Percentiles rank a stretch among this genome's conserved stretches.
Conservation (phyloP, 805 yeast species). For the Candida xyloterini region DNA sequence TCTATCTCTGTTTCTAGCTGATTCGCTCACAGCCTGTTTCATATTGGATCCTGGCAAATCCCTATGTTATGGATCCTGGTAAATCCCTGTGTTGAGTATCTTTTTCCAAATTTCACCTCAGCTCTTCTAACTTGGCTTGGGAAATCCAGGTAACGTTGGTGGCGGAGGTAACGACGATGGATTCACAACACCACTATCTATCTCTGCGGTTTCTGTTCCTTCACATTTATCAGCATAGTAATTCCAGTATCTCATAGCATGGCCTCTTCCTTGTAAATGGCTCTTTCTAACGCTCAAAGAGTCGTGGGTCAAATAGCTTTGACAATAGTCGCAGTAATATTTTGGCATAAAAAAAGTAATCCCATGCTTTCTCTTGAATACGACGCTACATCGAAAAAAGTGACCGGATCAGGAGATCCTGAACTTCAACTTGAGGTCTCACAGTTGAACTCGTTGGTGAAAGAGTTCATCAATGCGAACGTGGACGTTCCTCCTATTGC, state of each 20-base stretch:
- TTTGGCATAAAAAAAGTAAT: constrained; percentile 48
- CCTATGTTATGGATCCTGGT: no score
- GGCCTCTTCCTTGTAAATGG: constrained; percentile 76
- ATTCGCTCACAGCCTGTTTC: no score
- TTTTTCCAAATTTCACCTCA: constrained; percentile 2
- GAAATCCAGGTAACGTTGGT: constrained; percentile 32
- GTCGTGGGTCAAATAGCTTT: constrained; percentile 80
- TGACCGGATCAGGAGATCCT: constrained; percentile 23
- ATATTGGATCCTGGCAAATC: no score
- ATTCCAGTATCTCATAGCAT: constrained; percentile 65
- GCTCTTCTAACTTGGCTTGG: constrained; percentile 29
- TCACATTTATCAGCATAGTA: constrained; percentile 52
- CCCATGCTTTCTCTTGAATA: constrained; percentile 29
- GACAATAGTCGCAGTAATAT: constrained; percentile 83
- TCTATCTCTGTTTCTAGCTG: no score
- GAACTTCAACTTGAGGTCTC: constrained; percentile 31
- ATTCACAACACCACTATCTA: constrained; percentile 5
- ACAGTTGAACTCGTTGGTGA: constrained; percentile 34
- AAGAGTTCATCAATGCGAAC: constrained; percentile 43
- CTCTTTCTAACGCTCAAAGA: constrained; percentile 82
- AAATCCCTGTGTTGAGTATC: no score
- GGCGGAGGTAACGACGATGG: constrained; percentile 31
- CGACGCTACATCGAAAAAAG: constrained; percentile 31
- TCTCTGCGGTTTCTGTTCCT: constrained; percentile 20
- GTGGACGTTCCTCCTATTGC: constrained; percentile 54